These are phyloP conservation scores for Fusarium sp. DNA, from an alignment of 2,329 filamentous ascomycete genomes.

Conservation along the genomic window DNA sequence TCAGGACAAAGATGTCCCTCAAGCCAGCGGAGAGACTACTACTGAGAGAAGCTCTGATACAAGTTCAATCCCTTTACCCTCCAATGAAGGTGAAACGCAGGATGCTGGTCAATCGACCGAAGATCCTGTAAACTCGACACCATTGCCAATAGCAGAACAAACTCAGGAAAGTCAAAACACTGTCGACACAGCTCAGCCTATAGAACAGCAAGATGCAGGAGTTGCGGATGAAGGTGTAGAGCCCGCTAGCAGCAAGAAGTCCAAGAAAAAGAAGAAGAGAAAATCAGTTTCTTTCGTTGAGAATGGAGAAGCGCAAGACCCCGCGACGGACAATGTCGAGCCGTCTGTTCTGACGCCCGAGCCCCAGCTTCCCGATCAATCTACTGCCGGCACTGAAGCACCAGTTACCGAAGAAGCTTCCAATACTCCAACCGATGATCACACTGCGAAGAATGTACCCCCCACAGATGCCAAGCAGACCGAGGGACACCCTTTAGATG, in stretches of 20 bases:
- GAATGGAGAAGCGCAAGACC: constrained; percentile 18
- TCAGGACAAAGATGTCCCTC: neutral
- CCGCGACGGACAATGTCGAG: constrained; percentile 22
- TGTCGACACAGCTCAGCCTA: neutral
- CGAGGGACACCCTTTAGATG: neutral
- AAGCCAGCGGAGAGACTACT: constrained; percentile 1
- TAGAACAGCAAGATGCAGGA: constrained; percentile 12
- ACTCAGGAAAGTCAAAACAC: neutral
- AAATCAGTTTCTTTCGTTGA: constrained; percentile 42
- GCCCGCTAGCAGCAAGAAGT: constrained; percentile 42
- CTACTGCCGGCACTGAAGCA: neutral
- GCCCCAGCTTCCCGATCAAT: constrained; percentile 17
- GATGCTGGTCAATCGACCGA: constrained; percentile 7
- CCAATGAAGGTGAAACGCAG: constrained; percentile 1
- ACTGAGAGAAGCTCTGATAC: neutral
- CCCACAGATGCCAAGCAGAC: constrained; percentile 15
- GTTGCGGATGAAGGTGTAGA: constrained; percentile 37
- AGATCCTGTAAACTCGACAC: neutral
- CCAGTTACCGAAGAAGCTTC: neutral
- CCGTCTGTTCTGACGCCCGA: constrained; percentile 20
- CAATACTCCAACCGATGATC: neutral
- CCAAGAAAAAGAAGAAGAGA: constrained; percentile 52
- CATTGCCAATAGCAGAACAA: constrained; percentile 4
- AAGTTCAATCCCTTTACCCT: neutral
- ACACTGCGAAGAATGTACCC: neutral